A percentile compares a stretch with the other conserved stretches of the same genome.
phyloP scores from a whole-genome alignment of 805 yeast genomes.

The Kuraishia cidri region DNA sequence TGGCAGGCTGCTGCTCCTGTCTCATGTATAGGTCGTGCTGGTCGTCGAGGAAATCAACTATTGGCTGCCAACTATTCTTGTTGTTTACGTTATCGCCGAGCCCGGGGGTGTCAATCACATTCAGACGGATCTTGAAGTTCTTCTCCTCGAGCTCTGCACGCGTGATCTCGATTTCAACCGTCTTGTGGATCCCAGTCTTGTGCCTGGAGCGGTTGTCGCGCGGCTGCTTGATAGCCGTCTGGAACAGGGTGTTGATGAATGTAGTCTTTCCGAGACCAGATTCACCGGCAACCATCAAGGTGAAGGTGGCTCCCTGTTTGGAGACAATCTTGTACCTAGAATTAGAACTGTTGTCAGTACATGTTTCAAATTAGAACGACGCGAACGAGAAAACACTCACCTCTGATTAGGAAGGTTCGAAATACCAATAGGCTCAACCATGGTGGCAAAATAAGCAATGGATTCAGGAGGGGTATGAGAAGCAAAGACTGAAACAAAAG shows the following conservation, averaged over 20 bases:
- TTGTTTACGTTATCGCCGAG: slow-evolving; percentile 89
- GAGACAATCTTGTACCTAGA: slow-evolving; percentile 66
- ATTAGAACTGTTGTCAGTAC: slow-evolving; percentile 1
- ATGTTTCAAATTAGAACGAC: not conserved
- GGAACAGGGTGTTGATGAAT: slow-evolving; percentile 78
- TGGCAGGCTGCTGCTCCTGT: slow-evolving; percentile 86
- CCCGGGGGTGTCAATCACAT: slow-evolving; percentile 88
- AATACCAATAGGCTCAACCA: slow-evolving; percentile 54
- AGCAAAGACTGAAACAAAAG: too few relatives aligned
- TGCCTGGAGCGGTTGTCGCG: slow-evolving; percentile 45
- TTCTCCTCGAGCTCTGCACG: slow-evolving; percentile 82
- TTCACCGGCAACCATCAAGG: slow-evolving; percentile 85
- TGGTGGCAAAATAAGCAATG: too few relatives aligned
- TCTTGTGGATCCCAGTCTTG: slow-evolving; percentile 53
- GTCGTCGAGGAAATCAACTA: slow-evolving; percentile 82
- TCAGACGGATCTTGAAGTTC: slow-evolving; percentile 68
- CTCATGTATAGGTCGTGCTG: slow-evolving; percentile 85
- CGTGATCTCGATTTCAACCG: slow-evolving; percentile 71
- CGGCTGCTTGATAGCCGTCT: slow-evolving; percentile 56
- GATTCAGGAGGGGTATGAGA: too few relatives aligned
- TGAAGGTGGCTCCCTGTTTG: slow-evolving; percentile 67
- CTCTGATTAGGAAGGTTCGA: slow-evolving; percentile 70
- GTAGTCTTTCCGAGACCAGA: slow-evolving; percentile 92
- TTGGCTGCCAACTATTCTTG: slow-evolving; percentile 77
- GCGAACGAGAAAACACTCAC: slow-evolving; percentile 21